These are phyloP conservation scores for Ophiostoma ips DNA, from an alignment of 2,329 filamentous ascomycete species.

Conservation along the genomic window DNA sequence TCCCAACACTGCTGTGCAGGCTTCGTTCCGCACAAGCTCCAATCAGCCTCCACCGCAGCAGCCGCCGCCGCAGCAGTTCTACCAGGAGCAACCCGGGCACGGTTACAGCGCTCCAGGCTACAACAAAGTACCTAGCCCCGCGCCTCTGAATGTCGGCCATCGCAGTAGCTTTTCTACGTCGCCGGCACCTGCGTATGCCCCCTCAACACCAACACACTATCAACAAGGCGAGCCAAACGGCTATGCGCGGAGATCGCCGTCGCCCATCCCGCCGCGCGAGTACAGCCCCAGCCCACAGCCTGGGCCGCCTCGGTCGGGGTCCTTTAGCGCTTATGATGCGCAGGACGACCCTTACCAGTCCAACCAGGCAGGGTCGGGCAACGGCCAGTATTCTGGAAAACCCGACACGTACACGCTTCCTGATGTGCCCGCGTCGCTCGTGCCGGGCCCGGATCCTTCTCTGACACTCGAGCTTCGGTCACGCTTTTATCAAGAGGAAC, in stretches of 20 bases:
- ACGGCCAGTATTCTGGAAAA: conserved; percentile 9
- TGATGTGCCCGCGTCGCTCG: conserved; percentile 40
- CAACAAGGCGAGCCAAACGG: conserved; percentile 5
- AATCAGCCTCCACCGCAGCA: conserved; percentile 13
- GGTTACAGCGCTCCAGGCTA: conserved; percentile 22
- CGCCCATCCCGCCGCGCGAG: conserved; percentile 3
- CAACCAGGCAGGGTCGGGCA: conserved; percentile 25
- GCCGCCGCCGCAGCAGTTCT: conserved; percentile 9
- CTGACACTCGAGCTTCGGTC: conserved; percentile 44
- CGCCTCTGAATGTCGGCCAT: conserved; percentile 29
- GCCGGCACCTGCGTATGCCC: conserved; percentile 18
- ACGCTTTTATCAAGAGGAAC: conserved; percentile 41
- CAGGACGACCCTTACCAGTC: conserved; percentile 21
- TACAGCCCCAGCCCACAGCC: conserved; percentile 1
- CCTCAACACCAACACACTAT: conserved; percentile 8
- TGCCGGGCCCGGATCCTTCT: conserved; percentile 45
- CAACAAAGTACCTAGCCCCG: conserved; percentile 27
- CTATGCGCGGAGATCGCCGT: conserved; percentile 5
- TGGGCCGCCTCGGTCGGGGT: not conserved
- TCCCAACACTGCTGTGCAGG: conserved; percentile 18
- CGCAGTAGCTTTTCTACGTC: conserved; percentile 17
- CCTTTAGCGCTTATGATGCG: conserved; percentile 15
- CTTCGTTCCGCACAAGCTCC: conserved; percentile 16
- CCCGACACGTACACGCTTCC: conserved; percentile 28
- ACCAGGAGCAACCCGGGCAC: conserved; percentile 3